These are phyloP conservation scores for Conticribra guillardii DNA, from an alignment of 108 stramenopile genomes.

Conservation along the genomic window DNA sequence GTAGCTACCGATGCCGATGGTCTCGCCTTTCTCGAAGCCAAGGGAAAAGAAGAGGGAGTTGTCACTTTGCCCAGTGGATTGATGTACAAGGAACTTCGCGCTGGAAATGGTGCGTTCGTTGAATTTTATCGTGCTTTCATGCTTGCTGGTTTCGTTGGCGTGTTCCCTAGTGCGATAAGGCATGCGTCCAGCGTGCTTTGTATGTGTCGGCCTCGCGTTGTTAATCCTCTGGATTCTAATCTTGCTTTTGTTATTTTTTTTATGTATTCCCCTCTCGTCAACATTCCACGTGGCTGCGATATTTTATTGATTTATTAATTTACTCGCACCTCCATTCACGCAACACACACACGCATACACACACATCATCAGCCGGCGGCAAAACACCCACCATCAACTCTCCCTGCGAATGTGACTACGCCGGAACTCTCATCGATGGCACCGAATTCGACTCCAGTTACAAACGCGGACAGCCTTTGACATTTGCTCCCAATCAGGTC, in stretches of 20 bases:
- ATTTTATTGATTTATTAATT: too few relatives aligned
- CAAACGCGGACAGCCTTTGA: constrained; percentile 55
- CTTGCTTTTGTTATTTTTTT: too few relatives aligned
- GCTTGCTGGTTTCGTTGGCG: too few relatives aligned
- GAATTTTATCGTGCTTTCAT: not conserved
- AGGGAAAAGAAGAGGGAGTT: constrained; percentile 79
- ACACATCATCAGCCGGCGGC: constrained; percentile 23
- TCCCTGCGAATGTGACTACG: constrained; percentile 54
- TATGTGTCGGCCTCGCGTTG: too few relatives aligned
- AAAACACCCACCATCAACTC: constrained; percentile 46
- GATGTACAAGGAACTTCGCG: constrained; percentile 77
- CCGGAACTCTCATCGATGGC: constrained; percentile 60
- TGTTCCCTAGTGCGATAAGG: too few relatives aligned
- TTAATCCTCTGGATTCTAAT: too few relatives aligned
- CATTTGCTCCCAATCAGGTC: constrained; percentile 69
- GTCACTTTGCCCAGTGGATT: constrained; percentile 75
- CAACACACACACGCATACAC: not conserved
- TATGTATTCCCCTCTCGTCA: too few relatives aligned
- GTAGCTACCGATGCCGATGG: constrained; percentile 61
- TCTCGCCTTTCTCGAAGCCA: constrained; percentile 72
- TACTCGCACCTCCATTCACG: too few relatives aligned
- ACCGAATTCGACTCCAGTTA: constrained; percentile 64
- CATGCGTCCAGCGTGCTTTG: too few relatives aligned
- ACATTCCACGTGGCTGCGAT: too few relatives aligned
- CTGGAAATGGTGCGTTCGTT: constrained; percentile 65